phyloP scores from a whole-genome alignment of 2,329 filamentous ascomycete genomes.

The Ophiostoma novo-ulmi region DNA sequence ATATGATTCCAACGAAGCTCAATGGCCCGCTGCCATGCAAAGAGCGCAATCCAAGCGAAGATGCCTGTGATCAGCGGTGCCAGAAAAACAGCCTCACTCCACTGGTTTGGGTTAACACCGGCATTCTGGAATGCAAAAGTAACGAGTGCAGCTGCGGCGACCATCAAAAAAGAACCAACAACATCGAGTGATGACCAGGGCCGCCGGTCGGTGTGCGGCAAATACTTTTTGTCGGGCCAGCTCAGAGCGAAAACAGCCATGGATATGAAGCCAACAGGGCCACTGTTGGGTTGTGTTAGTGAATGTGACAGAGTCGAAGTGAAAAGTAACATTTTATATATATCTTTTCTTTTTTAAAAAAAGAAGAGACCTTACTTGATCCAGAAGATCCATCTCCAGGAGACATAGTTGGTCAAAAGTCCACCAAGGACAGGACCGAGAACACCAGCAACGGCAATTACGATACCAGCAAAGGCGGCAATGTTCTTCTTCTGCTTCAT shows the following conservation, averaged over 20 bases:
- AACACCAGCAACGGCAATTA: slow-evolving; percentile 46
- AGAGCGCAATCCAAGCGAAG: slow-evolving; percentile 35
- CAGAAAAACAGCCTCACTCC: slow-evolving; percentile 41
- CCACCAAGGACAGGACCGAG: slow-evolving; percentile 50
- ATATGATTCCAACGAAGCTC: slow-evolving; percentile 34
- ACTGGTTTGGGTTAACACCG: slow-evolving; percentile 37
- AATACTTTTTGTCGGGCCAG: slow-evolving; percentile 46
- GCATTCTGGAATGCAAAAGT: slow-evolving; percentile 55
- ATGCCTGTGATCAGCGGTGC: slow-evolving; percentile 39
- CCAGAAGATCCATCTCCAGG: slow-evolving; percentile 55
- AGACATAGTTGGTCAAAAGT: slow-evolving; percentile 44
- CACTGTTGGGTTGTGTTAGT: slow-evolving; percentile 35
- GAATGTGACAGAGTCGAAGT: background rate
- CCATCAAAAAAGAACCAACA: slow-evolving; percentile 48
- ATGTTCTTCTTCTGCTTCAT: slow-evolving; percentile 40
- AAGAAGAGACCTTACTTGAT: slow-evolving; percentile 45
- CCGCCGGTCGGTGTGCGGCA: slow-evolving; percentile 38
- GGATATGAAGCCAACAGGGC: slow-evolving; percentile 46
- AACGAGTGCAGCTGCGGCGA: slow-evolving; percentile 50
- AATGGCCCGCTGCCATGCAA: slow-evolving; percentile 39
- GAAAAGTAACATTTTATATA: too few species aligned
- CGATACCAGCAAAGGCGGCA: slow-evolving; percentile 44
- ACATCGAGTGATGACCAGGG: slow-evolving; percentile 50
- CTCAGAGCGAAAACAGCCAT: slow-evolving; percentile 43
- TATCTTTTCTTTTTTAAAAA: too few species aligned